These are phyloP conservation scores for Aspergillus aculeatinus DNA, from an alignment of 2,329 filamentous ascomycete genomes.

Conservation along the genomic window DNA sequence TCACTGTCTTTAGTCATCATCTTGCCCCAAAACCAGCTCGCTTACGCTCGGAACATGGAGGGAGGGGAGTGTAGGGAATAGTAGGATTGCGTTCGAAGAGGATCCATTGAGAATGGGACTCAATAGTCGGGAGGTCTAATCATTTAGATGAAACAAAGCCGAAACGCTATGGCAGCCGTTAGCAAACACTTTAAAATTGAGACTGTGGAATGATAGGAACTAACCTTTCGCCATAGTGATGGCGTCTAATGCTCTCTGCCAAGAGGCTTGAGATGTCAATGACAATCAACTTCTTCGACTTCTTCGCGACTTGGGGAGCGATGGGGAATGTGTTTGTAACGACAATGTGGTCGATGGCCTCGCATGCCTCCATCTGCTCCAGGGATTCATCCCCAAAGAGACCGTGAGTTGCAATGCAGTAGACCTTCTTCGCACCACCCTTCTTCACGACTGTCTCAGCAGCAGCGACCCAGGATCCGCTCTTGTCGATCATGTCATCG, in stretches of 20 bases:
- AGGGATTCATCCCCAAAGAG: constrained; percentile 89
- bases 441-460: constrained; percentile 95
- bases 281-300: constrained; percentile 79
- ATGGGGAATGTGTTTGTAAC: constrained; percentile 98
- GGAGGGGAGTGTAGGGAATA: not conserved
- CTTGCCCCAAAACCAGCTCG: constrained; percentile 17
- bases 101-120: not conserved
- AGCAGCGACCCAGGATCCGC: constrained; percentile 93
- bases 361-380: constrained; percentile 84
- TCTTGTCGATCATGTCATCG: constrained; percentile 99
- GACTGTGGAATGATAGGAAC: constrained; percentile 55
- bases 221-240: constrained; percentile 86
- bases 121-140: constrained; percentile 27
- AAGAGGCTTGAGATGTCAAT: constrained; percentile 86
- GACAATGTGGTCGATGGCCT: constrained; percentile 89
- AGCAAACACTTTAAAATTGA: constrained; percentile 15
- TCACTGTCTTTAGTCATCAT: constrained; percentile 25
- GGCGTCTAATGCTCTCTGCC: constrained; percentile 88
- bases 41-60: constrained; percentile 8
- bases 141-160: constrained; percentile 64
- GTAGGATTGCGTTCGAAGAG: constrained; percentile 9
- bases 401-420: constrained; percentile 95
- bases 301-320: constrained; percentile 66
- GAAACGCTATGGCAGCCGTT: constrained; percentile 43
- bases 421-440: constrained; percentile 87